Evolutionary conservation across 371 early-diverging fungal genomes (phyloP), one percentile per base, ranked within the genome.

Genomic region (Nematocida ironsii): DNA sequence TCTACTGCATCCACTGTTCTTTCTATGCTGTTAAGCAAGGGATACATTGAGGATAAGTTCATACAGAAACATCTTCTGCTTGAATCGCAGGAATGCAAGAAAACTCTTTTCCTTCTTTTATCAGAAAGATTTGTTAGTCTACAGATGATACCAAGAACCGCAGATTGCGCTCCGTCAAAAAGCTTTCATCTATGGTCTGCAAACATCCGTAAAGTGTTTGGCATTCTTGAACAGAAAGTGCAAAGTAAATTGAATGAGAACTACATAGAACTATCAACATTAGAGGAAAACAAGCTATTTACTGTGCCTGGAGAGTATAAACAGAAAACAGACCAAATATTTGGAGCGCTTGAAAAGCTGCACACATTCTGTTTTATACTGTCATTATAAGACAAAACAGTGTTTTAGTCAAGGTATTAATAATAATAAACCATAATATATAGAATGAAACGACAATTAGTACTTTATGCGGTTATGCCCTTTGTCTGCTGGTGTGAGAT

Each of bases 171-270:
- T 27, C 60, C 80, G 18, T 69, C 80, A 0, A 78, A 68, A 42
- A 78, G 80, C 57, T 78, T 78, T 50, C 80, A 78, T 44, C 44
- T 78, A 27, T 78, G 80, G 80, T 45, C 40, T 60, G 80, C 69
- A 23, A 39, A 45, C 40, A 5, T 18, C 1, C 5, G 25, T 1
- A 69, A 50, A 11, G n/a, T 55, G 2, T 33, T 44, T 7, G 9
- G 4, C 11, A n/a, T 40, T 9, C 23, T 71, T 27, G 33, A 69
- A 25, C 11, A 42, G 9, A 60, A 52, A 56, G 39, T 68, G 20
- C 39, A 42, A 5, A 54, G 39, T 5, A 67, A 58, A 40, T 27
- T 78, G 11, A 68, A 57, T 2, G 39, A 25, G 1, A 27, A 40
- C 27, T 78, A 78, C 47, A 25, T 70, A 6, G 80, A 71, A 4